phyloP scores from a whole-genome alignment of 2,329 filamentous ascomycete genomes.

The Byssothecium circinans region DNA sequence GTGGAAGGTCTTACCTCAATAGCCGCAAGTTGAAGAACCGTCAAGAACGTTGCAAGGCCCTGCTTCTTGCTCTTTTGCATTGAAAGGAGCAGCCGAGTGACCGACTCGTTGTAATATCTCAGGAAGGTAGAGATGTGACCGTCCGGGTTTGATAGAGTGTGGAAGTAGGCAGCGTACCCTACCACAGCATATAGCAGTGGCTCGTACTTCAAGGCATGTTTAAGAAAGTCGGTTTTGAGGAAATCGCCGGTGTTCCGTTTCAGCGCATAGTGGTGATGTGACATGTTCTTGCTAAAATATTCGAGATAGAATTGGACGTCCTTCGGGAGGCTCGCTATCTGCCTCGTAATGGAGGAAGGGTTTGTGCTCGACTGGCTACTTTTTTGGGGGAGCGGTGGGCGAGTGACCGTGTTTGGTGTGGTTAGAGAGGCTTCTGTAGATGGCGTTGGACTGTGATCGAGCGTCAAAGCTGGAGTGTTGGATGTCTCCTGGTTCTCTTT shows the following conservation, averaged over 20 bases:
- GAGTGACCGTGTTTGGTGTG: constrained; percentile 23
- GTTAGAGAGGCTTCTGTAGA: constrained; percentile 52
- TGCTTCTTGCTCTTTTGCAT: constrained; percentile 72
- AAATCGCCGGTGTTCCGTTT: constrained; percentile 72
- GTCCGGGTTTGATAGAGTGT: constrained; percentile 68
- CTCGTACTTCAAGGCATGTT: constrained; percentile 74
- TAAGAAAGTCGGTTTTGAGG: constrained; percentile 70
- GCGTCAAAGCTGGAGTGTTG: constrained; percentile 43
- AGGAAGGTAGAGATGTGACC: constrained; percentile 81
- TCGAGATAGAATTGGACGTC: constrained; percentile 78
- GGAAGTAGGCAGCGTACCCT: constrained; percentile 86
- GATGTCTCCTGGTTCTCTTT: constrained; percentile 39
- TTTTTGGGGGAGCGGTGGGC: constrained; percentile 37
- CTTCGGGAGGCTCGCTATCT: constrained; percentile 50
- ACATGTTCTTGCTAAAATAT: constrained; percentile 78
- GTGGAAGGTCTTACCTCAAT: constrained; percentile 70
- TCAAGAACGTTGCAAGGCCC: constrained; percentile 74
- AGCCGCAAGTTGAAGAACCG: constrained; percentile 87
- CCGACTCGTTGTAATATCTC: constrained; percentile 86
- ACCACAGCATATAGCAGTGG: constrained; percentile 83
- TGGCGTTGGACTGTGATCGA: constrained; percentile 55
- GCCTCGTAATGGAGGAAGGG: constrained; percentile 14
- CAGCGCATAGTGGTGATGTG: constrained; percentile 79
- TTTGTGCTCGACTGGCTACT: constrained; percentile 33
- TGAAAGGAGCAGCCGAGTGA: constrained; percentile 72